Evolutionary conservation across 2,329 filamentous ascomycete genomes (phyloP).

Genomic region (Talaromyces atroroseus): DNA sequence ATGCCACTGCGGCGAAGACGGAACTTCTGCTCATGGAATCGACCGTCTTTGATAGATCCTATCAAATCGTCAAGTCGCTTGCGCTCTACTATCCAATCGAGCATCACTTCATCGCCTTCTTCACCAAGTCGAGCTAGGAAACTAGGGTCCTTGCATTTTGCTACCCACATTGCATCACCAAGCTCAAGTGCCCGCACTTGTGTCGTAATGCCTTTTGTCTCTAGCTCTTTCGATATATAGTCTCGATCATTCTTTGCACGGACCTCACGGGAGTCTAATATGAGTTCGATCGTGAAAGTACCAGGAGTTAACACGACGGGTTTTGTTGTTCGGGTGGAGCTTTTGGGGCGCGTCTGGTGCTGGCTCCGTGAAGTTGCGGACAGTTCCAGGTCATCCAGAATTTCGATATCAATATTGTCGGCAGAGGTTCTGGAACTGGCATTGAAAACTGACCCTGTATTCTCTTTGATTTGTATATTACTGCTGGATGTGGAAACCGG

Average conservation of each 20-base stretch:
- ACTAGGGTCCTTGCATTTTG: conserved; percentile 59
- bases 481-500: neutral
- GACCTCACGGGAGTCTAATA: conserved; percentile 71
- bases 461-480: neutral
- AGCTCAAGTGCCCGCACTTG: conserved; percentile 65
- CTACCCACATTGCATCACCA: conserved; percentile 75
- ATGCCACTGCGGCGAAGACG: conserved; percentile 66
- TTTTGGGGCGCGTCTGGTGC: neutral
- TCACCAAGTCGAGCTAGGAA: conserved; percentile 53
- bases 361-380: neutral
- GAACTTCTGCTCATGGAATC: conserved; percentile 81
- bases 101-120: conserved; percentile 60
- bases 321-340: conserved; percentile 31
- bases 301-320: conserved; percentile 60
- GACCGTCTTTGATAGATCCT: conserved; percentile 73
- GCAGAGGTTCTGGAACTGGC: neutral
- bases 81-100: conserved; percentile 76
- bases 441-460: neutral
- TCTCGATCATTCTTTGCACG: conserved; percentile 67
- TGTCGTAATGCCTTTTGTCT: conserved; percentile 59
- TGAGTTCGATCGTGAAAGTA: conserved; percentile 65
- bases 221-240: conserved; percentile 68
- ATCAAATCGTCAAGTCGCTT: conserved; percentile 76
- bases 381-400: neutral
- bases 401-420: conserved; percentile 11